A percentile compares a stretch with the other conserved stretches of the same genome.
phyloP scores from a whole-genome alignment of 345 rosid genomes.

The Erysimum cheiranthoides region DNA sequence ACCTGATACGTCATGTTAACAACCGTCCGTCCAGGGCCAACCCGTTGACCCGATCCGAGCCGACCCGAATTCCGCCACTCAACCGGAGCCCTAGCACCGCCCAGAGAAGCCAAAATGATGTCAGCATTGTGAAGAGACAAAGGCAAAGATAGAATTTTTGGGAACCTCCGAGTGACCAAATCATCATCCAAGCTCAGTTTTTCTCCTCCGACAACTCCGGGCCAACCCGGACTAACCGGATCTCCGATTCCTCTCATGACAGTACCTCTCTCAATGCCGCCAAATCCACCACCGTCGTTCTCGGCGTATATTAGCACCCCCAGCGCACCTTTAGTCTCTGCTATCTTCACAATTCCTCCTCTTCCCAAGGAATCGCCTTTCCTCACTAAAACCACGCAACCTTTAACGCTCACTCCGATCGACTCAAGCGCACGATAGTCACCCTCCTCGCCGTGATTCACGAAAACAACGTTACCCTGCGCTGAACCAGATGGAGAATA shows the following conservation, averaged over 20 bases:
- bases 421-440: slow-evolving; percentile 68
- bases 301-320: slow-evolving; percentile 79
- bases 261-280: slow-evolving; percentile 91
- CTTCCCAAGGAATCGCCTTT: slow-evolving; percentile 68
- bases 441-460: slow-evolving; percentile 72
- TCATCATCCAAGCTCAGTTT: slow-evolving; percentile 61
- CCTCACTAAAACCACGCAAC: slow-evolving; percentile 66
- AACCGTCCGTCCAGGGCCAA: slow-evolving; percentile 74
- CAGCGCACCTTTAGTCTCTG: slow-evolving; percentile 71
- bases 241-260: slow-evolving; percentile 95
- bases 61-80: slow-evolving; percentile 62
- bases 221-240: slow-evolving; percentile 94
- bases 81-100: slow-evolving; percentile 61
- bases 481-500: slow-evolving; percentile 87
- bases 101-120: slow-evolving; percentile 64
- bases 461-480: slow-evolving; percentile 65
- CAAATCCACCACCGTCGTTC: slow-evolving; percentile 55
- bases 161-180: slow-evolving; percentile 66
- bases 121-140: slow-evolving; percentile 71
- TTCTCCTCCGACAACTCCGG: slow-evolving; percentile 77
- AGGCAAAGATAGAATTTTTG: slow-evolving; percentile 82
- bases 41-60: slow-evolving; percentile 47
- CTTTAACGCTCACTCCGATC: slow-evolving; percentile 68
- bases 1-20: slow-evolving; percentile 88
- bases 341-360: slow-evolving; percentile 65